Percentiles rank a stretch among this genome's conserved stretches.
Evolutionary conservation across 169 alveolate species (phyloP).

Genomic region (Cryptosporidium meleagridis): DNA sequence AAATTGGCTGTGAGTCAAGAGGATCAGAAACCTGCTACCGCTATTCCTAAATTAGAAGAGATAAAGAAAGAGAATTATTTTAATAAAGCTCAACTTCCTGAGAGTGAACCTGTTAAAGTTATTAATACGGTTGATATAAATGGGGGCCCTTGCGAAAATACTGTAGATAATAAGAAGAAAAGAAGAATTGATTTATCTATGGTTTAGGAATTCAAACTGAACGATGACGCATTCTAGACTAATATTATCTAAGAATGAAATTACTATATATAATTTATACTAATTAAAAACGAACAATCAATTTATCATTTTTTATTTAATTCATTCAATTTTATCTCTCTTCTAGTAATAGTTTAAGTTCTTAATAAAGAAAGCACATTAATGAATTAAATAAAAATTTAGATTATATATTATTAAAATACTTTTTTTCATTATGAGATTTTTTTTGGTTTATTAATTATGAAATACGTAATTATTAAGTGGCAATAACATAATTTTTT

Average conservation of each 20-base stretch:
- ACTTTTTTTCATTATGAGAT: too few species aligned
- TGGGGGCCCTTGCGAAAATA: neutral
- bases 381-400: too few species aligned
- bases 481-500: neutral
- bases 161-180: slow-evolving; percentile 47
- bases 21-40: slow-evolving; percentile 52
- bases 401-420: too few species aligned
- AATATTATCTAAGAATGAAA: too few species aligned
- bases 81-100: slow-evolving; percentile 44
- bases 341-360: neutral
- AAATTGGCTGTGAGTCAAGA: slow-evolving; percentile 45
- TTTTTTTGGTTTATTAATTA: too few species aligned
- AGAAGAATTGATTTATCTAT: slow-evolving; percentile 68
- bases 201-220: neutral
- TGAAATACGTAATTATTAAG: neutral
- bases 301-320: too few species aligned
- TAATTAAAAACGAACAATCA: neutral
- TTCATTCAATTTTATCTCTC: too few species aligned
- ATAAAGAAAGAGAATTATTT: slow-evolving; percentile 49
- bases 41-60: slow-evolving; percentile 62
- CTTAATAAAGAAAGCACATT: too few species aligned
- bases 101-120: slow-evolving; percentile 59
- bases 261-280: too few species aligned
- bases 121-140: slow-evolving; percentile 17
- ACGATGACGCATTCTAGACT: neutral